A percentile compares a stretch with the other conserved stretches of the same genome.
Evolutionary conservation across 768 basidiomycete genomes (phyloP).

Genomic region (Flagelloscypha sp.): DNA sequence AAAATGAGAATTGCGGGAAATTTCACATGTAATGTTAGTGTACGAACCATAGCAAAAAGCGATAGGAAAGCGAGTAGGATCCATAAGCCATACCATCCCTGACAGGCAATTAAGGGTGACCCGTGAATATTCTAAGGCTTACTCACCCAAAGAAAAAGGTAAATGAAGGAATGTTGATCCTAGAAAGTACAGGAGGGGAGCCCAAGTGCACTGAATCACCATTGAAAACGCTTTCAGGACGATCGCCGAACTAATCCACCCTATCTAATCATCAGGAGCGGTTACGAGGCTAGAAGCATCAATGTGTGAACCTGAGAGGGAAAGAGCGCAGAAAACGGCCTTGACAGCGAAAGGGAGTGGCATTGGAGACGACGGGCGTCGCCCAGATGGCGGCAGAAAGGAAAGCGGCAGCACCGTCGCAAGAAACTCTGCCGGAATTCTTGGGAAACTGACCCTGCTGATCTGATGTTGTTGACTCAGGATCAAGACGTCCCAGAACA

Average conservation of each 20-base stretch:
- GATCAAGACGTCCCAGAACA: too few relatives aligned
- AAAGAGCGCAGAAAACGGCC: constrained; percentile 50
- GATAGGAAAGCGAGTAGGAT: constrained; percentile 49
- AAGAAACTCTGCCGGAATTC: too few relatives aligned
- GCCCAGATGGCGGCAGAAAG: too few relatives aligned
- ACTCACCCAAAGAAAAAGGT: constrained; percentile 51
- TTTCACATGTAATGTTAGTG: not conserved
- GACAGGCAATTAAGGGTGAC: constrained; percentile 4
- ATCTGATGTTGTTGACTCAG: too few relatives aligned
- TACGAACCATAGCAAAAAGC: constrained; percentile 48
- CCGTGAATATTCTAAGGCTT: not conserved
- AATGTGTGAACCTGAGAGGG: constrained; percentile 36
- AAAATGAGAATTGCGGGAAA: not conserved
- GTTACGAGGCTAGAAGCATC: not conserved
- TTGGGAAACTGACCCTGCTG: too few relatives aligned
- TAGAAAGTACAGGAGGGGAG: constrained; percentile 37
- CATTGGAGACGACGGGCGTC: too few relatives aligned
- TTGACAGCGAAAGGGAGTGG: constrained; percentile 49
- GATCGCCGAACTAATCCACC: constrained; percentile 42
- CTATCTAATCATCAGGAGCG: constrained; percentile 22
- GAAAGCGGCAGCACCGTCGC: too few relatives aligned
- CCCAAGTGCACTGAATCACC: constrained; percentile 38
- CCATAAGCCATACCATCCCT: constrained; percentile 63
- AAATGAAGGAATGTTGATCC: constrained; percentile 46
- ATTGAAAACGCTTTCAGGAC: constrained; percentile 38